Evolutionary conservation across 1,284 basidiomycete genomes (phyloP).

Genomic region (Ceratobasidium papillatum): DNA sequence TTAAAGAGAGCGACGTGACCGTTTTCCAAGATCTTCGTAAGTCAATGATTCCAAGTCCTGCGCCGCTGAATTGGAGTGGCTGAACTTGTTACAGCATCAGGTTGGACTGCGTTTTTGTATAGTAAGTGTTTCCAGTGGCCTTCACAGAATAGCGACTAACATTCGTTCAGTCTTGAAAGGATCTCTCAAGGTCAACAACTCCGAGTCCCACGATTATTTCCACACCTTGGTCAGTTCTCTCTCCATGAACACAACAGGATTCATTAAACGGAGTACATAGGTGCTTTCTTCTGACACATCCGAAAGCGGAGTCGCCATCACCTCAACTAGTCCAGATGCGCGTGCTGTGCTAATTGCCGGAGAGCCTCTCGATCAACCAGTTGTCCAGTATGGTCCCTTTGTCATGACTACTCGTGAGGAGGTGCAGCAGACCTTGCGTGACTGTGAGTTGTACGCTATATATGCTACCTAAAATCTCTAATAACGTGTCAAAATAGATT

Average conservation of each 20-base stretch:
- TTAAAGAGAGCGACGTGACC: constrained; percentile 68
- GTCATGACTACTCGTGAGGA: constrained; percentile 82
- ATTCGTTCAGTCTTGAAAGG: constrained; percentile 69
- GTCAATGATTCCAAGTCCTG: constrained; percentile 47
- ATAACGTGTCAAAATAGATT: constrained; percentile 61
- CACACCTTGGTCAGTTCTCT: constrained; percentile 69
- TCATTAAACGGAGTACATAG: background rate
- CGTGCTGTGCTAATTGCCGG: constrained; percentile 65
- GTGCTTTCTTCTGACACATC: constrained; percentile 52
- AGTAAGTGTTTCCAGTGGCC: constrained; percentile 57
- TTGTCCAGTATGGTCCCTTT: constrained; percentile 88
- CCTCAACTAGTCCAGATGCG: constrained; percentile 47
- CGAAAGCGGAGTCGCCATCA: constrained; percentile 52
- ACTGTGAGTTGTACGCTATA: constrained; percentile 63
- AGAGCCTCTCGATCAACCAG: constrained; percentile 87
- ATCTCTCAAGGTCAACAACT: constrained; percentile 63
- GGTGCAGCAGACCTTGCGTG: constrained; percentile 82
- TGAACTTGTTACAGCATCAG: constrained; percentile 60
- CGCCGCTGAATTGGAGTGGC: background rate
- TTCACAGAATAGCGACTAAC: constrained; percentile 1
- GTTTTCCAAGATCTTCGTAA: constrained; percentile 87
- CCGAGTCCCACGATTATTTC: constrained; percentile 63
- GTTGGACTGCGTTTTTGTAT: constrained; percentile 87
- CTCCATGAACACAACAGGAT: too few species aligned
- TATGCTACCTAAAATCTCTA: background rate